These are phyloP conservation scores for Luffa aegyptiaca DNA, from an alignment of 306 rosid genomes.

Conservation along the genomic window DNA sequence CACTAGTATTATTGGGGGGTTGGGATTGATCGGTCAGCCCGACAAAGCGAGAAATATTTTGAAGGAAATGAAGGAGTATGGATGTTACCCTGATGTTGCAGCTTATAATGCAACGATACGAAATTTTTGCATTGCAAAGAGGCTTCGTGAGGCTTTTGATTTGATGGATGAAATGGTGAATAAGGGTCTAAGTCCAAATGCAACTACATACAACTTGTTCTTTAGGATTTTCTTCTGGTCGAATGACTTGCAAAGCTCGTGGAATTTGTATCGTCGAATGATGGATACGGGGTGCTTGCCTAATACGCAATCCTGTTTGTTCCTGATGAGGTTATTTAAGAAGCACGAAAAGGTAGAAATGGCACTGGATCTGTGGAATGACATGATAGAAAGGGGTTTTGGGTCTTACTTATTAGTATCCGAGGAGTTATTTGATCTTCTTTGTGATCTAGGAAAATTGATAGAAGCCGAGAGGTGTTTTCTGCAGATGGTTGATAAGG, in stretches of 20 bases:
- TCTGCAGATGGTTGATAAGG: constrained; percentile 81
- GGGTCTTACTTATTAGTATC: constrained; percentile 72
- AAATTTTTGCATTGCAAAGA: constrained; percentile 78
- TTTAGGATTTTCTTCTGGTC: constrained; percentile 73
- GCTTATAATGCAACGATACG: constrained; percentile 77
- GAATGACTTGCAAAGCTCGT: constrained; percentile 54
- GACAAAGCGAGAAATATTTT: constrained; percentile 67
- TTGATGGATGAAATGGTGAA: constrained; percentile 67
- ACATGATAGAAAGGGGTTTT: constrained; percentile 82
- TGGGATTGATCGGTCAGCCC: constrained; percentile 79
- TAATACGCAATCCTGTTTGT: constrained; percentile 88
- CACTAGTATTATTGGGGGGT: constrained; percentile 68
- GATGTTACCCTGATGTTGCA: constrained; percentile 69
- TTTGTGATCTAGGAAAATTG: constrained; percentile 73
- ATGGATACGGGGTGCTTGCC: constrained; percentile 54
- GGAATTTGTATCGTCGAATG: constrained; percentile 69
- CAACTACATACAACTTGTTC: constrained; percentile 79
- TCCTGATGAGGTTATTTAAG: constrained; percentile 58
- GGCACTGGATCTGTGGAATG: constrained; percentile 77
- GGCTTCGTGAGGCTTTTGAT: constrained; percentile 61
- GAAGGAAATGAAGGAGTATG: constrained; percentile 86
- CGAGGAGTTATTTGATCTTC: constrained; percentile 79
- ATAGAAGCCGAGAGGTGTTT: constrained; percentile 72
- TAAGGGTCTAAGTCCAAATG: constrained; percentile 60
- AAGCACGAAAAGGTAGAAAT: constrained; percentile 68